These are phyloP conservation scores for Fomitopsis pinicola DNA, from an alignment of 1,284 basidiomycete genomes.

Conservation along the genomic window DNA sequence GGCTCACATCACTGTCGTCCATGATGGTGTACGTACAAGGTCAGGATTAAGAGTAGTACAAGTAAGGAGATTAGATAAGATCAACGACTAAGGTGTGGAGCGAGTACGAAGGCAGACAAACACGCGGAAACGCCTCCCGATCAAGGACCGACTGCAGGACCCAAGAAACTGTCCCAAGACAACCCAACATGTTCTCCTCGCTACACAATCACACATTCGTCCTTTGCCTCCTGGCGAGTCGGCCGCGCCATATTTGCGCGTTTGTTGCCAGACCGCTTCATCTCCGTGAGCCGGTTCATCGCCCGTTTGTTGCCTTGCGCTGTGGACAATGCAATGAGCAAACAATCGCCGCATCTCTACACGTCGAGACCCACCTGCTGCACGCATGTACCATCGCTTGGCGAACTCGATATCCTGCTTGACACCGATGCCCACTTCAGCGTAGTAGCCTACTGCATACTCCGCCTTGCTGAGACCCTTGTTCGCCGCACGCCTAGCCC, in stretches of 20 bases:
- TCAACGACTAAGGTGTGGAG: conserved; percentile 9
- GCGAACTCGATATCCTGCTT: conserved; percentile 95
- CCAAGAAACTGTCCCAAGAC: neutral
- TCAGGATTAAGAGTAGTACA: conserved; percentile 9
- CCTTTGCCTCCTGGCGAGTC: conserved; percentile 87
- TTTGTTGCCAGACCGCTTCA: conserved; percentile 77
- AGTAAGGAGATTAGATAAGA: conserved; percentile 24
- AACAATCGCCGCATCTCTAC: neutral
- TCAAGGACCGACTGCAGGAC: neutral
- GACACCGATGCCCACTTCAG: conserved; percentile 96
- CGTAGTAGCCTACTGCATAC: conserved; percentile 96
- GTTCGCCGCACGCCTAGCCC: conserved; percentile 92
- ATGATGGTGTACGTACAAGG: conserved; percentile 6
- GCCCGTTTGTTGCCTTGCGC: conserved; percentile 94
- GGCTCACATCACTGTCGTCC: conserved; percentile 11
- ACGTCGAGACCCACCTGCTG: conserved; percentile 67
- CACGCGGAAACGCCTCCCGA: neutral
- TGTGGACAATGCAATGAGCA: conserved; percentile 25
- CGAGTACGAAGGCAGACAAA: neutral
- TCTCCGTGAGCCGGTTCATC: conserved; percentile 92
- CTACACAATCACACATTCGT: conserved; percentile 84
- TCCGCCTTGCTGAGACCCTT: conserved; percentile 92
- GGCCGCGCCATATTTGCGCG: conserved; percentile 74
- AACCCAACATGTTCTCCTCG: conserved; percentile 1
- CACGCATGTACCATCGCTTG: conserved; percentile 98